Percentiles rank a stretch among this genome's conserved stretches.
Evolutionary conservation across 257 asterid genomes (phyloP).

Genomic region (Capsicum pubescens): DNA sequence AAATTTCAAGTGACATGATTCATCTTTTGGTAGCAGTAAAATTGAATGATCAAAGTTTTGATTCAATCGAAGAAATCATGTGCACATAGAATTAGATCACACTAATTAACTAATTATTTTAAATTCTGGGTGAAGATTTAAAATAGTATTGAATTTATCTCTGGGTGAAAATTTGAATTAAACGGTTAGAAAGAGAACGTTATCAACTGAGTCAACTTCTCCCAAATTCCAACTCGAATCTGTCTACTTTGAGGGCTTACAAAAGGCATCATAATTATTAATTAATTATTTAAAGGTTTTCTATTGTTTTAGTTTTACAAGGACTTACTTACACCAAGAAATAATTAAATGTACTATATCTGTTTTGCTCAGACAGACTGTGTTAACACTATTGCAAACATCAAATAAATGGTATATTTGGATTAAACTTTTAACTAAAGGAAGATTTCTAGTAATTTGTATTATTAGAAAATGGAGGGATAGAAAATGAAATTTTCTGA

Average conservation of each 20-base stretch:
- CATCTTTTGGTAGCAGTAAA: too few relatives aligned
- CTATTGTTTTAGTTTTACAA: background rate
- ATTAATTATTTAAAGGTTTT: background rate
- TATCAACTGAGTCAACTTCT: background rate
- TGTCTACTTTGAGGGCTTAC: background rate
- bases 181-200: background rate
- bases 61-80: too few relatives aligned
- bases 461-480: background rate
- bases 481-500: background rate
- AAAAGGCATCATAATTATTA: background rate
- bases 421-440: background rate
- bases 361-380: background rate
- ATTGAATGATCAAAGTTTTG: too few relatives aligned
- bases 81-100: too few relatives aligned
- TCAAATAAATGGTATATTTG: background rate
- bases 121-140: too few relatives aligned
- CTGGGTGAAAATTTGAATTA: background rate
- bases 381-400: background rate
- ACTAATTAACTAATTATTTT: too few relatives aligned
- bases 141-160: too few relatives aligned
- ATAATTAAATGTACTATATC: background rate
- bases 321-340: background rate
- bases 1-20: too few relatives aligned
- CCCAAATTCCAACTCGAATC: slow-evolving; percentile 5
- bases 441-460: background rate